These are phyloP conservation scores for Trapa bicornis DNA, from an alignment of 345 rosid species.

Conservation along the genomic window DNA sequence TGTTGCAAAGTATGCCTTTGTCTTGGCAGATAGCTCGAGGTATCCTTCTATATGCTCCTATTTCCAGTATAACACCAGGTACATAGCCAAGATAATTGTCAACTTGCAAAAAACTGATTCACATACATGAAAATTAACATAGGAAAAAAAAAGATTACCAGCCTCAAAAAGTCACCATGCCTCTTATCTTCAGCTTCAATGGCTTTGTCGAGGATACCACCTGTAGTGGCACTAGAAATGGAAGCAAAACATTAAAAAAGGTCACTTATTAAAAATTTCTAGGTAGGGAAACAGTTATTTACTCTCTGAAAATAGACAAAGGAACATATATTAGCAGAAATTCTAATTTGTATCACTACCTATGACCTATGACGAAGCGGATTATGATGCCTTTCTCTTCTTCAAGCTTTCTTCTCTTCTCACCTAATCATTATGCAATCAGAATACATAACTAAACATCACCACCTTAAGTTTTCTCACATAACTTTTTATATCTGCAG, in stretches of 20 bases:
- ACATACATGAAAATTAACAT: not conserved
- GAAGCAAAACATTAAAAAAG: constrained; percentile 2
- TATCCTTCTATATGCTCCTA: constrained; percentile 97
- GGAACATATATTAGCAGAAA: not conserved
- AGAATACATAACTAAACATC: not conserved
- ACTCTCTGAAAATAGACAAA: not conserved
- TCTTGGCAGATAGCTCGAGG: constrained; percentile 92
- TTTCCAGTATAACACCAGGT: constrained; percentile 6
- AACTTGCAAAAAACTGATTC: not conserved
- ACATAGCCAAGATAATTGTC: not conserved
- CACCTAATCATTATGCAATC: constrained; percentile 32
- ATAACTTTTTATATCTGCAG: not conserved
- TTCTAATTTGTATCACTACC: constrained; percentile 25
- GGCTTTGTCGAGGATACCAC: constrained; percentile 93
- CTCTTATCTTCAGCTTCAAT: constrained; percentile 86
- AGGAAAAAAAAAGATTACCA: constrained; percentile 29
- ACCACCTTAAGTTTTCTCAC: not conserved
- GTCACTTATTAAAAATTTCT: not conserved
- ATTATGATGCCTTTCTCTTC: constrained; percentile 93
- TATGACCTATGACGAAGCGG: constrained; percentile 95
- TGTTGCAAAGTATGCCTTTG: constrained; percentile 76
- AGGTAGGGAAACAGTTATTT: not conserved
- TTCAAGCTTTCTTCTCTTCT: constrained; percentile 75
- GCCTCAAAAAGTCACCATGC: constrained; percentile 94
- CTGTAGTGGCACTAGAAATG: constrained; percentile 62